phyloP scores from a whole-genome alignment of 2,329 filamentous ascomycete species.

The Beauveria brongniartii region DNA sequence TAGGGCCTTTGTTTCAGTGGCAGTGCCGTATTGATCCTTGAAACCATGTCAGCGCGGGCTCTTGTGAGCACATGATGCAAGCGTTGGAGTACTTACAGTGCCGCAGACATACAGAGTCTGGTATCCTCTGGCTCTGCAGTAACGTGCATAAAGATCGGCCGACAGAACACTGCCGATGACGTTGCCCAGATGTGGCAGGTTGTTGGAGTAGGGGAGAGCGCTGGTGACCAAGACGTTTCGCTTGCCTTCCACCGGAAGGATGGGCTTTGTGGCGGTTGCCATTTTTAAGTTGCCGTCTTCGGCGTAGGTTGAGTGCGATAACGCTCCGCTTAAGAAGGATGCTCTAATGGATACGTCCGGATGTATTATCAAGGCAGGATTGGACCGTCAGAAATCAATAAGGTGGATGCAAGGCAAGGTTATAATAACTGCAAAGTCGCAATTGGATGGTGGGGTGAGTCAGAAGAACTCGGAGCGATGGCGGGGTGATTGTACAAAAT shows the following conservation, averaged over 20 bases:
- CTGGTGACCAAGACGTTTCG: constrained; percentile 86
- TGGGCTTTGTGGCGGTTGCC: constrained; percentile 24
- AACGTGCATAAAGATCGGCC: constrained; percentile 79
- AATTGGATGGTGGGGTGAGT: constrained; percentile 10
- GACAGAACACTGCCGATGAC: constrained; percentile 81
- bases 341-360: neutral
- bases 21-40: constrained; percentile 84
- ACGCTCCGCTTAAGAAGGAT: neutral
- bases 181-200: constrained; percentile 79
- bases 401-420: neutral
- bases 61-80: neutral
- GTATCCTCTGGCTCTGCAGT: constrained; percentile 69
- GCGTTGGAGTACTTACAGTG: constrained; percentile 21
- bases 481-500: constrained; percentile 10
- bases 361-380: neutral
- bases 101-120: constrained; percentile 82
- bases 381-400: neutral
- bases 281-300: constrained; percentile 5
- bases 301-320: neutral
- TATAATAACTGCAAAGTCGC: constrained; percentile 6
- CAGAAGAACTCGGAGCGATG: constrained; percentile 10
- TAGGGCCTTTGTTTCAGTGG: constrained; percentile 90
- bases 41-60: neutral
- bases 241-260: constrained; percentile 64
- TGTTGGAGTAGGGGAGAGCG: constrained; percentile 74